Conservation (phyloP, 1,284 basidiomycete genomes). For the Naganishia liquefaciens region DNA sequence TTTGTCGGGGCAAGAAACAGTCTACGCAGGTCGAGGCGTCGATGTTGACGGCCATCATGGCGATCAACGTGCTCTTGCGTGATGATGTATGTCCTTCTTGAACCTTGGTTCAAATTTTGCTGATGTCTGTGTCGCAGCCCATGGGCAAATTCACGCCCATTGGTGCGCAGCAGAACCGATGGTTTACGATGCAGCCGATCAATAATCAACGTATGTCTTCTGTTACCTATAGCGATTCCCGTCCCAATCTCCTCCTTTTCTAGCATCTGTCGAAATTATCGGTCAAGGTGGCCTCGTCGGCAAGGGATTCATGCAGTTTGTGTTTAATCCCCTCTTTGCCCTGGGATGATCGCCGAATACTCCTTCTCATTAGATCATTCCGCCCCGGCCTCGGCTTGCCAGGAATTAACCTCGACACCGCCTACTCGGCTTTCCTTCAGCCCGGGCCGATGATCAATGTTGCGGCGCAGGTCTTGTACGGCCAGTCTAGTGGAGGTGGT, state of each 20-base stretch:
- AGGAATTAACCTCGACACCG: conserved; percentile 50
- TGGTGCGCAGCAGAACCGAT: conserved; percentile 50
- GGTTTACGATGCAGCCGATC: conserved; percentile 46
- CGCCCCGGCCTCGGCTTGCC: conserved; percentile 43
- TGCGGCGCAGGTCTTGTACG: conserved; percentile 31
- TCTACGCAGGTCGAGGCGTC: conserved; percentile 41
- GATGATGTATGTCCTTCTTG: conserved; percentile 33
- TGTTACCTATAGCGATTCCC: not conserved
- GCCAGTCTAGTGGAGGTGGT: conserved; percentile 33
- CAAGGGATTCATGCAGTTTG: conserved; percentile 51
- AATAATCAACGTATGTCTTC: conserved; percentile 7
- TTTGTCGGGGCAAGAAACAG: conserved; percentile 45
- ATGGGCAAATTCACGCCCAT: conserved; percentile 42
- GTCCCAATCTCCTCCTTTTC: not conserved
- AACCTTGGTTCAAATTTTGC: no score
- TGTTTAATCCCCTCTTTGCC: no score
- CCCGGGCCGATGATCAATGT: conserved; percentile 46
- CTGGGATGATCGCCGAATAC: no score
- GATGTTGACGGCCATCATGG: conserved; percentile 48
- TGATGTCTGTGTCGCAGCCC: not conserved
- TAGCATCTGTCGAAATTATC: conserved; percentile 2
- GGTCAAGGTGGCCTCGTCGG: conserved; percentile 46
- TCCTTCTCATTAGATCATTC: conserved; percentile 40
- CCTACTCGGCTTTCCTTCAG: conserved; percentile 51
- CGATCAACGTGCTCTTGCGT: conserved; percentile 48